Conservation (phyloP, 176 grass and related monocot species). For the Rhipidocladum racemiflorum region DNA sequence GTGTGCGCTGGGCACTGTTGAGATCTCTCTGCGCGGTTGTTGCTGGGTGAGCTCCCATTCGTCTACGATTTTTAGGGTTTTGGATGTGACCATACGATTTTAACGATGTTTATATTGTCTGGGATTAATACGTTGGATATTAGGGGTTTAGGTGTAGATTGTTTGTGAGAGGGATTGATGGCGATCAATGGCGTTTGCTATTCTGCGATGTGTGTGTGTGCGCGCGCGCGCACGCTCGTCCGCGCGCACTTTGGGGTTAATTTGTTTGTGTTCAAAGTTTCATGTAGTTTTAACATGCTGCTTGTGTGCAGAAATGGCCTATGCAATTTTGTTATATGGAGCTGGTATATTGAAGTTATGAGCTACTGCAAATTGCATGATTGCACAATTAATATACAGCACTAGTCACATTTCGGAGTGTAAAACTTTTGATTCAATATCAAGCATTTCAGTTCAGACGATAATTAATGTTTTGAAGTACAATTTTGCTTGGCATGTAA, state of each 20-base stretch:
- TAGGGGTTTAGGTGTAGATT: slow-evolving; percentile 14
- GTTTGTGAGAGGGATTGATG: neutral
- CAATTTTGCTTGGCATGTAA: neutral
- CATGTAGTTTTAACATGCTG: neutral
- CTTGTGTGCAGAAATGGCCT: neutral
- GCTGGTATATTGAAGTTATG: neutral
- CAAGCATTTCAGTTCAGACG: neutral
- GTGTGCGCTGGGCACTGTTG: neutral
- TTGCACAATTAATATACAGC: neutral
- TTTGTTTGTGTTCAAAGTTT: neutral
- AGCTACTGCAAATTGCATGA: neutral
- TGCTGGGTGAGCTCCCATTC: slow-evolving; percentile 5
- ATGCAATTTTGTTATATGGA: neutral
- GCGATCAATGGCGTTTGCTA: neutral
- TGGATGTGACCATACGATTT: neutral
- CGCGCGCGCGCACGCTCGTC: too few relatives aligned
- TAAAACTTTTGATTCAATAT: neutral
- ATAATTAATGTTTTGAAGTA: neutral
- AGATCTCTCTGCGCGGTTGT: neutral
- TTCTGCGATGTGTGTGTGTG: neutral
- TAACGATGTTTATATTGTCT: neutral
- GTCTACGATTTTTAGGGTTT: neutral
- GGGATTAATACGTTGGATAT: neutral
- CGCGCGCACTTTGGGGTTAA: too few relatives aligned
- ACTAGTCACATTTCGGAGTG: neutral